Evolutionary conservation across 2,329 filamentous ascomycete genomes (phyloP), one percentile per base, ranked within the genome.

Genomic region (Lasiodiplodia citricola): DNA sequence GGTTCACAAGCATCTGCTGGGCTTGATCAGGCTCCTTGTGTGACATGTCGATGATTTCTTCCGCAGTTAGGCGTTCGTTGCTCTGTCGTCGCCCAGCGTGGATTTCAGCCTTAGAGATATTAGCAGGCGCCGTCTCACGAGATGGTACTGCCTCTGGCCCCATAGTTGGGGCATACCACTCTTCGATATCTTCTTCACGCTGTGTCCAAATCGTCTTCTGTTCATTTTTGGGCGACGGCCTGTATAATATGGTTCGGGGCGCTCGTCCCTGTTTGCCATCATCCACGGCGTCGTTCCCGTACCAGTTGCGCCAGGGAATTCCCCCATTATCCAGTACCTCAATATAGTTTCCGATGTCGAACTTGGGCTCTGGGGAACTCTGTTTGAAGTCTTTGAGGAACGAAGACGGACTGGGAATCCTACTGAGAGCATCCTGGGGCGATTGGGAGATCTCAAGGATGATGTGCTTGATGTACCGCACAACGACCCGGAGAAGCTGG

Each of bases 261-360:
- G 31, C 31, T 35, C 31, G 31, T 35, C 7, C 31, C 31, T 10
- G 7, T 35, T 35, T 35, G 11, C 35, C 2, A 3, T 23, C 18
- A 7, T 66, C 35, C n/a, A 52, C 35, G 8, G 50, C 13, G 6
- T 57, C 28, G 13, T 37, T 44, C n/a, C 50, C 23, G 23, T 66
- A 66, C 52, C 52, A 66, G 6, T 28, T 21, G 21, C 51, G 50
- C 64, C 64, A 66, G 11, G 64, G 52, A 18, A 81, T 75, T 38
- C 74, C 76, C 67, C 77, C 76, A 28, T 80, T 77, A 68, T 79
- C 77, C 13, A 81, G 74, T 69, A 81, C 78, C 28, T 70, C 72
- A 37, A 81, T 71, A 62, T 75, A 80, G 13, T 71, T 70, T 55
- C 65, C 66, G 21, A 79, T 56, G 44, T 78, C 72, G 58, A 80